Evolutionary conservation across 1,139 yeast species (phyloP).

Genomic region (Pichia norvegensis): DNA sequence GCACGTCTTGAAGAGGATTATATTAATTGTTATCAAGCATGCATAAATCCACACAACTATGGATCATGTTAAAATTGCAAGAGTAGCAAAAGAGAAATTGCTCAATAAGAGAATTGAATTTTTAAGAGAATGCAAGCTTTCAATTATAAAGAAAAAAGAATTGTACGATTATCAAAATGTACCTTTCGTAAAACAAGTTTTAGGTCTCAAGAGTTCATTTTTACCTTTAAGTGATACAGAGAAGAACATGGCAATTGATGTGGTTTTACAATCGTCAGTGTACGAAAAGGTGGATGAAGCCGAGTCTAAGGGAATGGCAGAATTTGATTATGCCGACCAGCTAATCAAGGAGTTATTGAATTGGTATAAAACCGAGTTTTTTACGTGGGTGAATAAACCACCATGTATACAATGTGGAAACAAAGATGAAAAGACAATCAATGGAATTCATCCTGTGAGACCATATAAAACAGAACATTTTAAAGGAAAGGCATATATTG

Average conservation of each 20-base stretch:
- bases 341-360: slow-evolving; percentile 59
- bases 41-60: neutral
- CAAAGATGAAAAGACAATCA: slow-evolving; percentile 32
- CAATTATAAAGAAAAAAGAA: neutral
- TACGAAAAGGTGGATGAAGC: slow-evolving; percentile 30
- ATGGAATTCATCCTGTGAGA: slow-evolving; percentile 28
- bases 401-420: slow-evolving; percentile 50
- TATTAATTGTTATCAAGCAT: too few relatives aligned
- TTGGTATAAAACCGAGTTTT: slow-evolving; percentile 77
- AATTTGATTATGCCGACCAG: slow-evolving; percentile 55
- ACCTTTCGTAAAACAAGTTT: slow-evolving; percentile 5
- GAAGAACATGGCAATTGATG: slow-evolving; percentile 29
- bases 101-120: neutral
- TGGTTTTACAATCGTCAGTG: slow-evolving; percentile 33
- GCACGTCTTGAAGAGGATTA: too few relatives aligned
- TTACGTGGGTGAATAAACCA: slow-evolving; percentile 76
- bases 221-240: slow-evolving; percentile 16
- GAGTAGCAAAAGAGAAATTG: neutral
- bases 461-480: slow-evolving; percentile 33
- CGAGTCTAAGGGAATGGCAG: slow-evolving; percentile 23
- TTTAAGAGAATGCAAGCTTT: neutral
- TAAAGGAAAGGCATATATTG: slow-evolving; percentile 39
- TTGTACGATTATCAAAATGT: neutral
- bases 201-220: neutral
- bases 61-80: neutral